Percentiles rank a stretch among this genome's conserved stretches.
These are phyloP conservation scores for Rhodotorula taiwanensis DNA, from an alignment of 768 basidiomycete species.

Conservation along the genomic window DNA sequence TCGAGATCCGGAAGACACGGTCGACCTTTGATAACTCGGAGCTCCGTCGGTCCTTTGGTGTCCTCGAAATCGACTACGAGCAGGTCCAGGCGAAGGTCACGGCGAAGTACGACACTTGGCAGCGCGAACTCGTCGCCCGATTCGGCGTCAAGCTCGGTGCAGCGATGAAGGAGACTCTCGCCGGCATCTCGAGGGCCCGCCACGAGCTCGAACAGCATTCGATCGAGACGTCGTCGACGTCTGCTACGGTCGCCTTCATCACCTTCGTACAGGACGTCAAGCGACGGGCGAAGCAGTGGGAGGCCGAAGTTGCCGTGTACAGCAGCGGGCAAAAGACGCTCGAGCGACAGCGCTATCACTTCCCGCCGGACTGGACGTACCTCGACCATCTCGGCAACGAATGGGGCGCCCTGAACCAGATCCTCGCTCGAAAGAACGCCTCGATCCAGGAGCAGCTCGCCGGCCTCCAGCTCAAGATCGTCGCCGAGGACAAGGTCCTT, in stretches of 20 bases:
- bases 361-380: constrained; percentile 95
- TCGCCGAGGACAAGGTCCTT: constrained; percentile 97
- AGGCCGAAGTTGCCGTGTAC: constrained; percentile 89
- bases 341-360: constrained; percentile 93
- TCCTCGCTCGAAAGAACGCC: constrained; percentile 93
- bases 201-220: constrained; percentile 94
- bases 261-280: constrained; percentile 99
- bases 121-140: constrained; percentile 82
- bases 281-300: constrained; percentile 93
- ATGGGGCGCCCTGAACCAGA: constrained; percentile 98
- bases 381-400: constrained; percentile 94
- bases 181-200: constrained; percentile 80
- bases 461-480: constrained; percentile 96
- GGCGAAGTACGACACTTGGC: constrained; percentile 98
- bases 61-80: constrained; percentile 93
- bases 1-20: constrained; percentile 92
- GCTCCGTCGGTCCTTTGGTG: constrained; percentile 82
- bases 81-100: constrained; percentile 96
- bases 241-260: constrained; percentile 96
- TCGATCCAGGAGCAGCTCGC: constrained; percentile 97
- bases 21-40: constrained; percentile 96
- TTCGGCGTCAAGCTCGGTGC: constrained; percentile 90
- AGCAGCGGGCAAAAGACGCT: constrained; percentile 93
- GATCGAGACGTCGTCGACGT: constrained; percentile 88
- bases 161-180: constrained; percentile 97